phyloP scores from a whole-genome alignment of 2,329 filamentous ascomycete species.

The Emmonsia crescens region DNA sequence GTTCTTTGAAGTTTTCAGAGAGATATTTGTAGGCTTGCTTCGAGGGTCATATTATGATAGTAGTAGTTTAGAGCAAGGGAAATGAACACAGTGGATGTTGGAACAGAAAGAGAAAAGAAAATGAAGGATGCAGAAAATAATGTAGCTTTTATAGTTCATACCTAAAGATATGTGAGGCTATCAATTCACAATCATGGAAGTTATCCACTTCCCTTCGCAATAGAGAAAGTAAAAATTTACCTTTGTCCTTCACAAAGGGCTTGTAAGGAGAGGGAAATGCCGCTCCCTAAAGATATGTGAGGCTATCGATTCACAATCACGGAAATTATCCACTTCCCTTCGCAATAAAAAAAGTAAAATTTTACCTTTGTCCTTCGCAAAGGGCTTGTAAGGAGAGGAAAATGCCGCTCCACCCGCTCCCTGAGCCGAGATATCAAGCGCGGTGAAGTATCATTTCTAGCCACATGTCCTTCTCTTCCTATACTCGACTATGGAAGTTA shows the following conservation, averaged over 20 bases:
- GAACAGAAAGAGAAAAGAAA: neutral
- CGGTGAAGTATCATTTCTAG: neutral
- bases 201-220: neutral
- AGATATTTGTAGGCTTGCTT: neutral
- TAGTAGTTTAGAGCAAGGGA: neutral
- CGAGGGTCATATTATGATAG: neutral
- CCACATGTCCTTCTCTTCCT: neutral
- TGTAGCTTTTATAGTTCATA: neutral
- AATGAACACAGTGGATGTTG: neutral
- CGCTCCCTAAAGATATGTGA: neutral
- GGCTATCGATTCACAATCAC: neutral
- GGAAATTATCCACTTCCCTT: neutral
- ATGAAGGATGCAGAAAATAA: neutral
- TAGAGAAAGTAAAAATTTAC: neutral
- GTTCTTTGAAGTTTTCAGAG: neutral
- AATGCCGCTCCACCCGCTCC: neutral
- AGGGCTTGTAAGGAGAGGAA: neutral
- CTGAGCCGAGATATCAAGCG: neutral
- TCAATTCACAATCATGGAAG: neutral
- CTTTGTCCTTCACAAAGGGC: neutral
- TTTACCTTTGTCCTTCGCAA: neutral
- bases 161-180: neutral
- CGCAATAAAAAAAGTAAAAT: neutral
- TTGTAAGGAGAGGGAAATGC: neutral
- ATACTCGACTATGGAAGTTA: neutral